Conservation (phyloP, 2,329 filamentous ascomycete species). For the Talaromyces funiculosus region DNA sequence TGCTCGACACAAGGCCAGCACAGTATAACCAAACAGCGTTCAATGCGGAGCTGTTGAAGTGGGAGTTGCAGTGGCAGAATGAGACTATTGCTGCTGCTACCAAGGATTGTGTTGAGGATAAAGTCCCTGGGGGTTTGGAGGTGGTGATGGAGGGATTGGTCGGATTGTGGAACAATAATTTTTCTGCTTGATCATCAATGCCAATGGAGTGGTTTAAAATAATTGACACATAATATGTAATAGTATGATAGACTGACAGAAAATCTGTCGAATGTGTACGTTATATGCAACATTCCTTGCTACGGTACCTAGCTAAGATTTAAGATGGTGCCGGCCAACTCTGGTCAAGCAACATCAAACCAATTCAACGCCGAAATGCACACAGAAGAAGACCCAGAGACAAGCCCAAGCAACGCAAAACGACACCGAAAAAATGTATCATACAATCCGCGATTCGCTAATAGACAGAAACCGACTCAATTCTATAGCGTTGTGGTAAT, state of each 20-base stretch:
- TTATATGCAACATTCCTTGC: neutral
- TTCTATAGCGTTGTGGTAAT: conserved; percentile 9
- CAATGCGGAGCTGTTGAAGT: conserved; percentile 14
- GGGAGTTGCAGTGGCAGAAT: conserved; percentile 19
- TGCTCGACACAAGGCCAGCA: conserved; percentile 17
- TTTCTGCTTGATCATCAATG: neutral
- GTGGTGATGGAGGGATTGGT: neutral
- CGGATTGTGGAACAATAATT: neutral
- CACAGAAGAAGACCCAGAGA: neutral
- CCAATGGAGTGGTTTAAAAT: neutral
- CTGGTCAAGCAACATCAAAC: neutral
- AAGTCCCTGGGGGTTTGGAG: conserved; percentile 25
- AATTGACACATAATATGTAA: neutral
- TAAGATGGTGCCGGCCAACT: neutral
- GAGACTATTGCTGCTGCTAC: conserved; percentile 3
- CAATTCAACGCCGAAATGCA: neutral
- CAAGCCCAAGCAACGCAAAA: neutral
- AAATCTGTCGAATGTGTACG: neutral
- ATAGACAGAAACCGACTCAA: neutral
- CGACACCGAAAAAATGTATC: neutral
- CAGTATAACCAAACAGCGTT: conserved; percentile 20
- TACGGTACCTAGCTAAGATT: too few relatives aligned
- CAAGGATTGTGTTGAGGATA: neutral
- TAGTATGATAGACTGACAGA: neutral
- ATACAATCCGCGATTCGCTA: neutral